phyloP scores from a whole-genome alignment of 2,329 filamentous ascomycete species.

The Pochonia chlamydosporia region DNA sequence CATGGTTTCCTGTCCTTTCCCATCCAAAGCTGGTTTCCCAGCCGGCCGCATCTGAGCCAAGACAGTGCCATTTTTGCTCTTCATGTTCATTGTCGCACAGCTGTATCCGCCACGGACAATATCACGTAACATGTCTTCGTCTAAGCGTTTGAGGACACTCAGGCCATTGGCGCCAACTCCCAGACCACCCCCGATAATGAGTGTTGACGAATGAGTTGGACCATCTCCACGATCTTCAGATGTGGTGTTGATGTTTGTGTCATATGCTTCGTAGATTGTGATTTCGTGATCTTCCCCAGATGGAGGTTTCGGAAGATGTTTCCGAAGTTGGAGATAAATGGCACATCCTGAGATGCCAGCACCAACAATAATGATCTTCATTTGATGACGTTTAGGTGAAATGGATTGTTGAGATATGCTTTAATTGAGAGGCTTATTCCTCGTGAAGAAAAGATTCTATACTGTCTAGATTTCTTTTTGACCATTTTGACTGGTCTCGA shows the following conservation, averaged over 20 bases:
- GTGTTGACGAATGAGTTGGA: slow-evolving; percentile 16
- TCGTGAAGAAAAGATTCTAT: no score
- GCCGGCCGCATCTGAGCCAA: slow-evolving; percentile 14
- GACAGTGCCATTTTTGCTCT: slow-evolving; percentile 16
- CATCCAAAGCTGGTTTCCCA: slow-evolving; percentile 10
- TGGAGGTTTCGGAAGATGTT: slow-evolving; percentile 12
- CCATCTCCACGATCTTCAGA: background rate
- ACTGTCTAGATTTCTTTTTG: no score
- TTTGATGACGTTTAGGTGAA: slow-evolving; percentile 2
- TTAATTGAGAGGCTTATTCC: no score
- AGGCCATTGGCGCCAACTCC: slow-evolving; percentile 19
- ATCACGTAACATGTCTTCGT: slow-evolving; percentile 15
- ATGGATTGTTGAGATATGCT: no score
- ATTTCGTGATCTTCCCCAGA: slow-evolving; percentile 10
- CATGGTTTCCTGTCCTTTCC: slow-evolving; percentile 9
- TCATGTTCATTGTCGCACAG: slow-evolving; percentile 15
- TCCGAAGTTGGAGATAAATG: slow-evolving; percentile 17
- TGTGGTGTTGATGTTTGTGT: slow-evolving; percentile 5
- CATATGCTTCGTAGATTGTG: slow-evolving; percentile 20
- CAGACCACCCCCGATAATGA: slow-evolving; percentile 18
- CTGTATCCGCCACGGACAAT: slow-evolving; percentile 17
- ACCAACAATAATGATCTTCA: slow-evolving; percentile 19
- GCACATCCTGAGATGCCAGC: slow-evolving; percentile 19
- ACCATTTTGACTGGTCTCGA: no score
- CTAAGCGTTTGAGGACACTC: slow-evolving; percentile 16